These are phyloP conservation scores for Yamadazyma spencermartinsiae DNA, from an alignment of 1,139 yeast genomes.

Conservation along the genomic window DNA sequence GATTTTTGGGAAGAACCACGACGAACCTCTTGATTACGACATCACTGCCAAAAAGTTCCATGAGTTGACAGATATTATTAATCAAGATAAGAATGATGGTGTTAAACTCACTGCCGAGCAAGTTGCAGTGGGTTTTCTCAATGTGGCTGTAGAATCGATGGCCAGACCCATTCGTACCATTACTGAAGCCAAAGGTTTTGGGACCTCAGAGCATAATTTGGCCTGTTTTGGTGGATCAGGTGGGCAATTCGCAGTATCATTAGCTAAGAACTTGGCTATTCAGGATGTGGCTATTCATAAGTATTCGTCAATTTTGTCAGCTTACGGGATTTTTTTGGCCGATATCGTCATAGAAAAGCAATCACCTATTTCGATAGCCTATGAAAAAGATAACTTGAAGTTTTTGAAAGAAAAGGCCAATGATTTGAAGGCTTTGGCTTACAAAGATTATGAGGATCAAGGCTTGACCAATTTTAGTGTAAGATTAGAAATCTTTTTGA, in stretches of 20 bases:
- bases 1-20: constrained; percentile 46
- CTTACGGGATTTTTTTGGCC: constrained; percentile 46
- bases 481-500: constrained; percentile 61
- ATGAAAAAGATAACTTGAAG: constrained; percentile 18
- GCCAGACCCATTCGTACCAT: constrained; percentile 47
- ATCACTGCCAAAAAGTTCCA: constrained; percentile 29
- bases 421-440: constrained; percentile 26
- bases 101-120: constrained; percentile 34
- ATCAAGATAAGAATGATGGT: constrained; percentile 25
- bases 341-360: constrained; percentile 62
- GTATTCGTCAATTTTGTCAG: constrained; percentile 45
- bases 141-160: constrained; percentile 49
- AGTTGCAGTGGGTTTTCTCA: constrained; percentile 45
- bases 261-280: constrained; percentile 42
- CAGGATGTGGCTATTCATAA: constrained; percentile 42
- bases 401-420: constrained; percentile 28
- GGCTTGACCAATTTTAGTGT: constrained; percentile 26
- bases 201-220: constrained; percentile 41
- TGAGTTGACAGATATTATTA: constrained; percentile 35
- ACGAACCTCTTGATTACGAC: constrained; percentile 38
- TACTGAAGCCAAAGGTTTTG: constrained; percentile 46
- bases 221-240: constrained; percentile 53
- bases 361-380: constrained; percentile 49
- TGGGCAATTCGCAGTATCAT: constrained; percentile 43
- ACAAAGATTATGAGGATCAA: constrained; percentile 34